Percentiles rank a stretch among this genome's conserved stretches.
These are phyloP conservation scores for Ceratobasidium sp. DNA, from an alignment of 1,284 basidiomycete species.

Conservation along the genomic window DNA sequence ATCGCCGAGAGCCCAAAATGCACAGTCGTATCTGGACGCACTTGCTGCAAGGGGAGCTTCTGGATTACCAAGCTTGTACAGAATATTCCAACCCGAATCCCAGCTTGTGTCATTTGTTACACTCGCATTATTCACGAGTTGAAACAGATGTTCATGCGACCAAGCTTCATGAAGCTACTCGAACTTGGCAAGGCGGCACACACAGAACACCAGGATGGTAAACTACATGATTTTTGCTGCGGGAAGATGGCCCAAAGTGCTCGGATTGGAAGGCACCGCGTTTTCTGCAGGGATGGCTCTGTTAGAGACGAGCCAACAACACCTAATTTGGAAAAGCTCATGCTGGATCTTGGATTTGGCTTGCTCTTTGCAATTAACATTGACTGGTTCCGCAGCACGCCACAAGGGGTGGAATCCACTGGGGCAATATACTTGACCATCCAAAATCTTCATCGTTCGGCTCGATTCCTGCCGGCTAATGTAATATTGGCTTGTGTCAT, in stretches of 20 bases:
- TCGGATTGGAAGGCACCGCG: not conserved
- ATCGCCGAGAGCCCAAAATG: not conserved
- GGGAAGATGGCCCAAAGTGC: not conserved
- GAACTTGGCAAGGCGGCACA: not conserved
- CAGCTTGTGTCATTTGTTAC: not conserved
- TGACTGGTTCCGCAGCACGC: conserved; percentile 1
- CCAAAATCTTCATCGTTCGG: conserved; percentile 41
- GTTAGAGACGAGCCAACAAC: conserved; percentile 9
- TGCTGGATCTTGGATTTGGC: not conserved
- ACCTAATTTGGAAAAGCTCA: not conserved
- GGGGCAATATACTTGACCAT: conserved; percentile 43
- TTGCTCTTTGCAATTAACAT: conserved; percentile 11
- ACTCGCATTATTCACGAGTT: not conserved
- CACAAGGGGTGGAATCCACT: not conserved
- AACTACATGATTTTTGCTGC: not conserved
- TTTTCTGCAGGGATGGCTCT: not conserved
- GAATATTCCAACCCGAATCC: not conserved
- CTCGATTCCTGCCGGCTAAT: conserved; percentile 42
- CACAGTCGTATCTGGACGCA: not conserved
- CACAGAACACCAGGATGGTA: not conserved
- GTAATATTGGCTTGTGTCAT: conserved; percentile 41
- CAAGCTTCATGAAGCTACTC: not conserved
- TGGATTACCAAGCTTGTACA: not conserved
- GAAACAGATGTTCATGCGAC: not conserved
- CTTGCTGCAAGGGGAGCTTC: conserved; percentile 10